phyloP scores from a whole-genome alignment of 1,284 basidiomycete genomes.

The Microbotryum scabiosae region DNA sequence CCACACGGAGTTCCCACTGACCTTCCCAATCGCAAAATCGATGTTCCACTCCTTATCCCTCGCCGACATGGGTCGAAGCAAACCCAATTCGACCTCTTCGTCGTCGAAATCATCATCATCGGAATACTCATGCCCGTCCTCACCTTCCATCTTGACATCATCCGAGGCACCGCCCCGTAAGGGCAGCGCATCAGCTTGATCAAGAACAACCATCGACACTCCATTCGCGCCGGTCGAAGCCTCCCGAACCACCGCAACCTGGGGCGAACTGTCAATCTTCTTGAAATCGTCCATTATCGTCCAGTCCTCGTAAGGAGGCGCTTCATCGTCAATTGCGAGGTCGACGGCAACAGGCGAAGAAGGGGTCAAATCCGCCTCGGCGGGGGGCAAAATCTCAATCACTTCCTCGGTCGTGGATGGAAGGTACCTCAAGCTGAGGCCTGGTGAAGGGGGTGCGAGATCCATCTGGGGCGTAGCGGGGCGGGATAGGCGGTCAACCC shows the following conservation, averaged over 20 bases:
- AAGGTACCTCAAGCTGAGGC: too few species aligned
- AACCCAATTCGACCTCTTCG: constrained; percentile 26
- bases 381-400: background rate
- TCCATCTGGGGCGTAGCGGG: too few species aligned
- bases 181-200: background rate
- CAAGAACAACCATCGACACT: background rate
- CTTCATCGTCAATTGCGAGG: background rate
- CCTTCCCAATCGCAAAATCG: constrained; percentile 24
- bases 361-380: background rate
- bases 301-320: too few species aligned
- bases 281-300: too few species aligned
- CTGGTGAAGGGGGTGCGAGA: too few species aligned
- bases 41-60: constrained; percentile 14
- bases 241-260: background rate
- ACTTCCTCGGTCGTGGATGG: background rate
- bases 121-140: constrained; percentile 10
- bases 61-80: constrained; percentile 13
- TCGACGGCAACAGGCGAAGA: background rate
- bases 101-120: constrained; percentile 17
- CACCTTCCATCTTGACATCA: constrained; percentile 6
- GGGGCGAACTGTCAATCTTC: background rate
- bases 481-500: too few species aligned
- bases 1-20: constrained; percentile 20
- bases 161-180: constrained; percentile 13
- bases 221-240: constrained; percentile 7